A percentile compares a stretch with the other conserved stretches of the same genome.
Evolutionary conservation across 176 grass and related monocot genomes (phyloP).

Genomic region (Tillandsia leiboldiana): DNA sequence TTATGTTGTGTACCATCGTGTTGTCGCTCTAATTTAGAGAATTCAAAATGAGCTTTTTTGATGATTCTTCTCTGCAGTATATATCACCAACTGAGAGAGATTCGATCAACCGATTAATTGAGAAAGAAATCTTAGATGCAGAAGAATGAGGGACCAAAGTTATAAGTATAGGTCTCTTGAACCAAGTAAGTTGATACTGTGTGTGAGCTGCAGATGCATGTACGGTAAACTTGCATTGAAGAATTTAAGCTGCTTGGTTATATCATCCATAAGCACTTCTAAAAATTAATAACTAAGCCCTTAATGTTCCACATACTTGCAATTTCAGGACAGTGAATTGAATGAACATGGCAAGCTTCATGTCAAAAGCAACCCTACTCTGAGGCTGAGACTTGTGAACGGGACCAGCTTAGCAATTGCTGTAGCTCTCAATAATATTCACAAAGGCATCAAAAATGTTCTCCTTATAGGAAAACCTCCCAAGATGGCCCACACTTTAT

Average conservation of each 20-base stretch:
- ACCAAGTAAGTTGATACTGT: conserved; percentile 34
- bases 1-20: not conserved
- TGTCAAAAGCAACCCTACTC: conserved; percentile 27
- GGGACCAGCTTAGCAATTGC: conserved; percentile 45
- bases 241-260: not conserved
- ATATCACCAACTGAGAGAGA: conserved; percentile 9
- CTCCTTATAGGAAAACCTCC: too few relatives aligned
- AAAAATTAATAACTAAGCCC: not conserved
- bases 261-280: not conserved
- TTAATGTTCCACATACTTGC: not conserved
- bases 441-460: too few relatives aligned
- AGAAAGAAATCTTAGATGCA: conserved; percentile 41
- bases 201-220: too few relatives aligned
- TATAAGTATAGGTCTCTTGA: conserved; percentile 46
- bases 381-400: conserved; percentile 43
- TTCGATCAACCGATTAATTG: conserved; percentile 23
- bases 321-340: conserved; percentile 29
- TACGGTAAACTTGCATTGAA: not conserved
- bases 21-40: not conserved
- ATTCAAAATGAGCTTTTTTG: not conserved
- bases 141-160: conserved; percentile 42
- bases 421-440: conserved; percentile 35
- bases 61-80: too few relatives aligned
- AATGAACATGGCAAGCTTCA: conserved; percentile 46
- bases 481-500: too few relatives aligned